Evolutionary conservation across 2,329 filamentous ascomycete genomes (phyloP), one percentile per base, ranked within the genome.

Genomic region (Cordyceps farinosa): DNA sequence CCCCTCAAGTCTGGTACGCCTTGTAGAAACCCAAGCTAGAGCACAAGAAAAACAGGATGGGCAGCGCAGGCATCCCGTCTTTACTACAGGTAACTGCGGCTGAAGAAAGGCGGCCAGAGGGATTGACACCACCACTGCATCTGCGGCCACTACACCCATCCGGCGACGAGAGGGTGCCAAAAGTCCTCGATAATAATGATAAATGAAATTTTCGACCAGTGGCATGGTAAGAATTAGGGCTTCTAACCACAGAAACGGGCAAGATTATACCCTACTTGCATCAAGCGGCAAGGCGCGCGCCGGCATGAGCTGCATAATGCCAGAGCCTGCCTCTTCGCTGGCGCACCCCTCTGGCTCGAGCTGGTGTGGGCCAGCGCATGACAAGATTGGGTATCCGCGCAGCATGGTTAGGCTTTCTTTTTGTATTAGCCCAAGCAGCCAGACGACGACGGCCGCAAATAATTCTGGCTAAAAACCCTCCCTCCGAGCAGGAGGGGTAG

Each of bases 281-380:
- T 32, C 34, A 47, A 58, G 45, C 56, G 47, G 44, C 45, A 59
- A 51, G 45, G 56, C 56, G 56, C 34, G 54, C 56, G 56, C 45
- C 44, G 56, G 56, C 56, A 51, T 59, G 56, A 59, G 56, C 56
- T 59, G 56, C 56, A 59, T 59, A 45, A n/a, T 51, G 56, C 56
- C 45, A 22, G 34, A 22, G 22, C 22, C 22, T 22, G 22, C 34
- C 27, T 42, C 47, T 51, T 17, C 30, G 42, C n/a, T 58, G 42
- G 42, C 42, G 42, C 55, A 58, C 55, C 55, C 55, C 42, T 48
- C 44, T 32, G 30, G 44, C 55, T 30, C 15, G 27, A 6, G 29
- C 29, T 52, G 38, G 57, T 52, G 57, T 53, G 57, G 57, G 48
- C 57, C 48, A 61, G 11, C 48, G 48, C 57, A 61, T 61, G 45